These are phyloP conservation scores for Hebeloma cylindrosporum DNA, from an alignment of 768 basidiomycete genomes.

Conservation along the genomic window DNA sequence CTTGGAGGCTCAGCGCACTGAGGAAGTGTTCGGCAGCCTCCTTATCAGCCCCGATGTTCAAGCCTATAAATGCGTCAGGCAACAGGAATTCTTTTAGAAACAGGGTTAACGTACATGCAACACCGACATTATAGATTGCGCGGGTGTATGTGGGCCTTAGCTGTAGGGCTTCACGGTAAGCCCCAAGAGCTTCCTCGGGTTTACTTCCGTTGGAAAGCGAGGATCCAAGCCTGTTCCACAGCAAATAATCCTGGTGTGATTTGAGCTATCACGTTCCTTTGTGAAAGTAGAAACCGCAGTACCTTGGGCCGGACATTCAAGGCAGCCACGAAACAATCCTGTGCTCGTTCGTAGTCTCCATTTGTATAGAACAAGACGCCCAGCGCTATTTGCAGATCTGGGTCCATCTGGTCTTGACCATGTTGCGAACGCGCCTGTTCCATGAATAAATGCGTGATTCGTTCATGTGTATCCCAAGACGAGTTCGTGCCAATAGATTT, in stretches of 20 bases:
- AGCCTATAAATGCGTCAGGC: slow-evolving; percentile 47
- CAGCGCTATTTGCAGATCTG: slow-evolving; percentile 91
- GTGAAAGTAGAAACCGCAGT: slow-evolving; percentile 6
- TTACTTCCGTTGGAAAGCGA: slow-evolving; percentile 92
- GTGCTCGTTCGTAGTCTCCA: slow-evolving; percentile 81
- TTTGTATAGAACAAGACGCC: slow-evolving; percentile 93
- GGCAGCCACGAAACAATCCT: slow-evolving; percentile 93
- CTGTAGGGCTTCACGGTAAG: slow-evolving; percentile 86
- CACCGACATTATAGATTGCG: slow-evolving; percentile 97
- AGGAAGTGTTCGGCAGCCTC: slow-evolving; percentile 97
- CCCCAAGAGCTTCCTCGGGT: slow-evolving; percentile 90
- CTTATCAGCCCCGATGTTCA: slow-evolving; percentile 93
- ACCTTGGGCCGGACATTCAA: slow-evolving; percentile 72
- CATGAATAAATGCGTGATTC: slow-evolving; percentile 83
- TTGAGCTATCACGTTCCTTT: not conserved
- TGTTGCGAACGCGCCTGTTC: slow-evolving; percentile 82
- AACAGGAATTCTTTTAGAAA: slow-evolving; percentile 1
- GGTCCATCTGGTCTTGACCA: slow-evolving; percentile 65
- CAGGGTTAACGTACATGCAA: slow-evolving; percentile 72
- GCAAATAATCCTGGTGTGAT: slow-evolving; percentile 71
- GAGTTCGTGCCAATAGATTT: slow-evolving; percentile 54
- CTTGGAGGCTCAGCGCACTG: slow-evolving; percentile 79
- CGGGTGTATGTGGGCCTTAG: slow-evolving; percentile 94
- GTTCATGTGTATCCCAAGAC: slow-evolving; percentile 80
- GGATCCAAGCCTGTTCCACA: slow-evolving; percentile 97